phyloP scores from a whole-genome alignment of 371 early-diverging fungal species.

The Blakeslea trispora region DNA sequence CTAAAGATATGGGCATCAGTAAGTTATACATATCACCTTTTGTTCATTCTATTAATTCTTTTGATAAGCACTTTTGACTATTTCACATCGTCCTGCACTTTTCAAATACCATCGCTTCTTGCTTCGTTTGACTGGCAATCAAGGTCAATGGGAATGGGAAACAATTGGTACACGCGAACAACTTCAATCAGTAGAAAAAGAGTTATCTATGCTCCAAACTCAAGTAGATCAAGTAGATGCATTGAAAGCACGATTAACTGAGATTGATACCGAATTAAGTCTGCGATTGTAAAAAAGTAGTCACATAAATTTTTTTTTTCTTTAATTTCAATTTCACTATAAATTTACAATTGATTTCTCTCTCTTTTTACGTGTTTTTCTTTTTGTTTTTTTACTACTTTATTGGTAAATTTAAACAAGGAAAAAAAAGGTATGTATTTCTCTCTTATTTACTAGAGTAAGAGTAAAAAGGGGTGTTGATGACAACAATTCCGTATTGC shows the following conservation, averaged over 20 bases:
- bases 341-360: not conserved
- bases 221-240: conserved; percentile 75
- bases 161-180: conserved; percentile 76
- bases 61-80: conserved; percentile 71
- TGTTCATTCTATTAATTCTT: too few relatives aligned
- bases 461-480: conserved; percentile 16
- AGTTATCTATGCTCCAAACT: conserved; percentile 72
- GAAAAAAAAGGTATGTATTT: not conserved
- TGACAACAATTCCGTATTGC: conserved; percentile 30
- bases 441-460: not conserved
- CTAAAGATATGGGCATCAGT: conserved; percentile 81
- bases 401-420: too few relatives aligned
- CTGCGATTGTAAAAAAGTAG: conserved; percentile 26
- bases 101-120: conserved; percentile 87
- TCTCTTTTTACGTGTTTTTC: not conserved
- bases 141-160: conserved; percentile 81
- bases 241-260: conserved; percentile 64
- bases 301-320: not conserved
- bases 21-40: conserved; percentile 16
- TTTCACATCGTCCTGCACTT: conserved; percentile 86
- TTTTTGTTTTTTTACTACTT: too few relatives aligned
- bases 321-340: too few relatives aligned
- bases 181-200: conserved; percentile 80
- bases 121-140: conserved; percentile 67
- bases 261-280: conserved; percentile 66